Percentiles rank a stretch among this genome's conserved stretches.
These are phyloP conservation scores for Urochloa ruziziensis DNA, from an alignment of 176 grass and related monocot genomes.

Conservation along the genomic window DNA sequence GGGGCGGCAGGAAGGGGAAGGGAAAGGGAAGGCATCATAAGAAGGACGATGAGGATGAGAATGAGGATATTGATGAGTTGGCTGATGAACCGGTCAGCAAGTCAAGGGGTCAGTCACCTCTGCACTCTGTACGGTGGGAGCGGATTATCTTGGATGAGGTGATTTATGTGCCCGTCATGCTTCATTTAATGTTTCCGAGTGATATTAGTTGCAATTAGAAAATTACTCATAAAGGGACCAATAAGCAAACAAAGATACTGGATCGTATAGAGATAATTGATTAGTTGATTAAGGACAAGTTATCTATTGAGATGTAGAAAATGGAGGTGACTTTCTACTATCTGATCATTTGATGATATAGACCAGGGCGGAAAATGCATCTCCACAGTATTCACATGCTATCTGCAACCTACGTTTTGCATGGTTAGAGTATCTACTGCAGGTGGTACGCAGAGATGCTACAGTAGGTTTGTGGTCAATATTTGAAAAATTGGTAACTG, in stretches of 20 bases:
- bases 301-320: not conserved
- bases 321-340: conserved; percentile 2
- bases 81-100: not conserved
- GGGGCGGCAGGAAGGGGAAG: conserved; percentile 24
- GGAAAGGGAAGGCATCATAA: not conserved
- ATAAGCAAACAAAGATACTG: not conserved
- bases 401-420: not conserved
- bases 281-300: not conserved
- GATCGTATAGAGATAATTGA: not conserved
- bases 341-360: too few relatives aligned
- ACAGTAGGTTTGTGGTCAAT: not conserved
- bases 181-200: not conserved
- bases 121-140: conserved; percentile 84
- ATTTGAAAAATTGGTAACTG: not conserved
- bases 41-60: conserved; percentile 10
- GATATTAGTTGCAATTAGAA: not conserved
- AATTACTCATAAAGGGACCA: not conserved
- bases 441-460: not conserved
- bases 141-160: conserved; percentile 97
- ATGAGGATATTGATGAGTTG: conserved; percentile 17
- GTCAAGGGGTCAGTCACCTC: conserved; percentile 49
- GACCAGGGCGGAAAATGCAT: not conserved
- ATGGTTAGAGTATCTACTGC: not conserved
- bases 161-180: conserved; percentile 14
- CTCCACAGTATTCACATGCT: not conserved